Evolutionary conservation across 1,284 basidiomycete species (phyloP).

Genomic region (Rhodotorula sp.): DNA sequence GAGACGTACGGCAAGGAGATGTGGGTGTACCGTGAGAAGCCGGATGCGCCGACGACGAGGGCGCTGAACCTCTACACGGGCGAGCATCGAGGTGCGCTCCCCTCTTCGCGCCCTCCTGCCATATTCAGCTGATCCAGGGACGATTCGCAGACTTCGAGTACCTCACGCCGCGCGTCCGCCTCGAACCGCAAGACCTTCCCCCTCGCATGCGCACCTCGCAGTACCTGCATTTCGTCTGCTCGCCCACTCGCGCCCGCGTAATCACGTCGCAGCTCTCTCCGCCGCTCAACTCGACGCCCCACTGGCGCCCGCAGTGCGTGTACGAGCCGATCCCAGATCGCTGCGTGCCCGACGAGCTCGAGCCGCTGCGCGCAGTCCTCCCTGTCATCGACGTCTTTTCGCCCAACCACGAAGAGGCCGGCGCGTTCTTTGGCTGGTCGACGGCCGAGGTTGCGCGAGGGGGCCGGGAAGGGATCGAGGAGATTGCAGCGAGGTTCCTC

Average conservation of each 20-base stretch:
- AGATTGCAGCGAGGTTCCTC: conserved; percentile 37
- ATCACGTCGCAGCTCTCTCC: conserved; percentile 56
- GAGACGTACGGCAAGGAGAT: conserved; percentile 68
- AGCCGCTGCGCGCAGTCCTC: conserved; percentile 66
- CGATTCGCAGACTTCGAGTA: conserved; percentile 69
- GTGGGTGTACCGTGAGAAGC: conserved; percentile 71
- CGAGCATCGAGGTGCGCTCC: conserved; percentile 63
- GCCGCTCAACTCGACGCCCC: conserved; percentile 52
- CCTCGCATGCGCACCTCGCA: conserved; percentile 53
- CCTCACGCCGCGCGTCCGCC: conserved; percentile 67
- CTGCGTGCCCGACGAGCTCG: conserved; percentile 74
- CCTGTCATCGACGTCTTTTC: conserved; percentile 56
- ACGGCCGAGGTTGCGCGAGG: conserved; percentile 11
- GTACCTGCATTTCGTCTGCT: conserved; percentile 83
- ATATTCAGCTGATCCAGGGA: background rate
- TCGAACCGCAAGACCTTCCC: conserved; percentile 39
- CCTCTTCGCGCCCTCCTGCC: too few species aligned
- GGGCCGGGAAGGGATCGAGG: conserved; percentile 33
- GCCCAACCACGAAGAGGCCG: conserved; percentile 57
- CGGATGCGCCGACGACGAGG: conserved; percentile 62
- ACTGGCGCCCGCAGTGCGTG: conserved; percentile 36
- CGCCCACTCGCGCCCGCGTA: conserved; percentile 66
- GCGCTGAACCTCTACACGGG: conserved; percentile 78
- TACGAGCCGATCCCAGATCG: conserved; percentile 55
- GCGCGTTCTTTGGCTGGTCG: conserved; percentile 47